phyloP scores from a whole-genome alignment of 495 filamentous ascomycete genomes.

The Penicillium coffeae region DNA sequence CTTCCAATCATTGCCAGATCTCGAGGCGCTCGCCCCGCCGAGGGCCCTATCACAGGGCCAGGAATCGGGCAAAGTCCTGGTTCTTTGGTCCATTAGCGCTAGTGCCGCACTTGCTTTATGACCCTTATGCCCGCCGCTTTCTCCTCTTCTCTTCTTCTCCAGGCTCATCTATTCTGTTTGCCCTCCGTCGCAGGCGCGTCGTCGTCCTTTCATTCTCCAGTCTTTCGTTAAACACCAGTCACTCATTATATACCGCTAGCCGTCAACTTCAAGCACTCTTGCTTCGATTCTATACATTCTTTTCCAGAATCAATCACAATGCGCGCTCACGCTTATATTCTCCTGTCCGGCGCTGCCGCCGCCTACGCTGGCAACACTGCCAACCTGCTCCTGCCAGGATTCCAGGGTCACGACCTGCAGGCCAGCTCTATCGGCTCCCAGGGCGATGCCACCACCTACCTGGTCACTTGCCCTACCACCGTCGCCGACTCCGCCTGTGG shows the following conservation, averaged over 20 bases:
- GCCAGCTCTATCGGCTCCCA: conserved; percentile 9
- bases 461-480: conserved; percentile 23
- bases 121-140: neutral
- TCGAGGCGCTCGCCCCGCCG: neutral
- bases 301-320: conserved; percentile 16
- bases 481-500: conserved; percentile 17
- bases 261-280: conserved; percentile 12
- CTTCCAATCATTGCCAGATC: neutral
- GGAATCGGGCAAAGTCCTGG: no score
- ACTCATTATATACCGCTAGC: conserved; percentile 2
- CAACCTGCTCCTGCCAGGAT: conserved; percentile 29
- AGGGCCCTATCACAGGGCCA: neutral
- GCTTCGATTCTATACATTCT: conserved; percentile 23
- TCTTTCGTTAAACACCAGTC: conserved; percentile 5
- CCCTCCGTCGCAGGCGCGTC: neutral
- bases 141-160: neutral
- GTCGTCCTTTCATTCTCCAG: conserved; percentile 1
- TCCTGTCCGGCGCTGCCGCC: conserved; percentile 26
- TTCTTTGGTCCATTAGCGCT: neutral
- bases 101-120: neutral
- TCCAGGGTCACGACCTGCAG: conserved; percentile 19
- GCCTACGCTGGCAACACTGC: conserved; percentile 29
- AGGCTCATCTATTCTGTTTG: neutral
- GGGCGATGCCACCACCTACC: conserved; percentile 28
- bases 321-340: conserved; percentile 26